A percentile compares a stretch with the other conserved stretches of the same genome.
These are phyloP conservation scores for Auriscalpium orientale DNA, from an alignment of 768 basidiomycete species.

Conservation along the genomic window DNA sequence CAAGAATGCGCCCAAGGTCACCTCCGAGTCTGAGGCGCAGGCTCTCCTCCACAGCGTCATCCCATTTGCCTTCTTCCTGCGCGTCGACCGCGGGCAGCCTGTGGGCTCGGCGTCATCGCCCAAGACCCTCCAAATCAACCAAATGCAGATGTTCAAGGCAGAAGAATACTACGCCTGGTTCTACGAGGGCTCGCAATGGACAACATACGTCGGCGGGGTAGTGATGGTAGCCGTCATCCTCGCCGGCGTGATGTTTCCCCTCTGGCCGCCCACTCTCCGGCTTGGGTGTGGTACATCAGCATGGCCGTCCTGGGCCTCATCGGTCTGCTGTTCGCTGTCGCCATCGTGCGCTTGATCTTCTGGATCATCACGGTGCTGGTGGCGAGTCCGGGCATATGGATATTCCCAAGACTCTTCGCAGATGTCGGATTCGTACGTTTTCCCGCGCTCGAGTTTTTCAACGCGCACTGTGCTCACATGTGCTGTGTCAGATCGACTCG, in stretches of 20 bases:
- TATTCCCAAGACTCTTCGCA: conserved; percentile 96
- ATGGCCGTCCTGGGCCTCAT: conserved; percentile 83
- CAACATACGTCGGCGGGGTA: conserved; percentile 83
- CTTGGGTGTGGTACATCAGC: conserved; percentile 95
- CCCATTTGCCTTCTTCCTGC: conserved; percentile 86
- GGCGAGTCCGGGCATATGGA: conserved; percentile 91
- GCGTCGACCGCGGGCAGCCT: conserved; percentile 69
- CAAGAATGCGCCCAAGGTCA: conserved; percentile 69
- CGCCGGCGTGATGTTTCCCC: conserved; percentile 97
- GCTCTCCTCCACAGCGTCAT: conserved; percentile 61
- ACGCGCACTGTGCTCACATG: background rate
- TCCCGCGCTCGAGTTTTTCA: background rate
- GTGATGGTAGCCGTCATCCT: conserved; percentile 92
- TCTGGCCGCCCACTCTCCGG: conserved; percentile 92
- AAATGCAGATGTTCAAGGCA: conserved; percentile 69
- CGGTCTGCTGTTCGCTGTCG: conserved; percentile 84
- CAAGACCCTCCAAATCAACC: conserved; percentile 72
- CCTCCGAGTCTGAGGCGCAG: conserved; percentile 68
- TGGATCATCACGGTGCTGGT: conserved; percentile 87
- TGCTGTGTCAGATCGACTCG: conserved; percentile 69
- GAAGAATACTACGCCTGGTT: conserved; percentile 96
- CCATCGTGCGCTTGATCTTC: conserved; percentile 86
- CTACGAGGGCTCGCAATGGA: conserved; percentile 90
- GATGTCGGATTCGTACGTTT: conserved; percentile 94
- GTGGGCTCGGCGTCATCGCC: conserved; percentile 66